Percentiles rank a stretch among this genome's conserved stretches.
Conservation (phyloP, 139 green algal genomes). For the Closterium sp. region DNA sequence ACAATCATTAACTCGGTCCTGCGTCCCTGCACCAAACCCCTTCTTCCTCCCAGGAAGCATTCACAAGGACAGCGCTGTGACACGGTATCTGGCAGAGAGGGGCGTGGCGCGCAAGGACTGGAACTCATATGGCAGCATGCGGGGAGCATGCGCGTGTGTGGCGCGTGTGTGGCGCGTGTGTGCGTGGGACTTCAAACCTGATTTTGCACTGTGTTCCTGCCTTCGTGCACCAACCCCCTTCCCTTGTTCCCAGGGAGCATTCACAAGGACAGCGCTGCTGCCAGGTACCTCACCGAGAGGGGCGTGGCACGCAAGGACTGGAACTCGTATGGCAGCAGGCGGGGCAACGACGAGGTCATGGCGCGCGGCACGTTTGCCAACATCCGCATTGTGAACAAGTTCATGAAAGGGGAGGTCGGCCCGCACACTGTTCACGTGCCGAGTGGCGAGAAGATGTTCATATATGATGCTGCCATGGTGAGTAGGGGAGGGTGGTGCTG, state of each 20-base stretch:
- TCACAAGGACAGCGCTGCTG: constrained; percentile 50
- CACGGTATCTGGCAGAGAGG: constrained; percentile 30
- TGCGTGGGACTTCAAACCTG: no score
- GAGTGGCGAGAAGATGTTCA: constrained; percentile 46
- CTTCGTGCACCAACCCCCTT: no score
- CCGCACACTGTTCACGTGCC: constrained; percentile 46
- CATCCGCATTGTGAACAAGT: constrained; percentile 61
- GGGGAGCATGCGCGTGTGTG: no score
- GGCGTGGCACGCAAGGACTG: no score
- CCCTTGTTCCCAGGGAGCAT: no score
- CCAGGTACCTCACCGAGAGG: constrained; percentile 53
- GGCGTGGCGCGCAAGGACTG: constrained; percentile 52
- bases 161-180: no score
- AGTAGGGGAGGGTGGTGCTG: no score
- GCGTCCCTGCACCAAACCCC: no score
- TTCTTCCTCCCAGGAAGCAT: constrained; percentile 19
- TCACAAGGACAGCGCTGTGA: constrained; percentile 49
- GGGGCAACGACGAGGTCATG: constrained; percentile 59
- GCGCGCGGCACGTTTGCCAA: constrained; percentile 59
- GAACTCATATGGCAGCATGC: constrained; percentile 53
- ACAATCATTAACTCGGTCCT: no score
- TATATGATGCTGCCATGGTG: constrained; percentile 56
- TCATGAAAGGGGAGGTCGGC: constrained; percentile 45
- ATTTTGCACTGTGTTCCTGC: no score
- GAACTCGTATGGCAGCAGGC: constrained; percentile 51